Percentiles rank a stretch among this genome's conserved stretches.
phyloP scores from a whole-genome alignment of 2,329 filamentous ascomycete species.

The Scedosporium boydii region DNA sequence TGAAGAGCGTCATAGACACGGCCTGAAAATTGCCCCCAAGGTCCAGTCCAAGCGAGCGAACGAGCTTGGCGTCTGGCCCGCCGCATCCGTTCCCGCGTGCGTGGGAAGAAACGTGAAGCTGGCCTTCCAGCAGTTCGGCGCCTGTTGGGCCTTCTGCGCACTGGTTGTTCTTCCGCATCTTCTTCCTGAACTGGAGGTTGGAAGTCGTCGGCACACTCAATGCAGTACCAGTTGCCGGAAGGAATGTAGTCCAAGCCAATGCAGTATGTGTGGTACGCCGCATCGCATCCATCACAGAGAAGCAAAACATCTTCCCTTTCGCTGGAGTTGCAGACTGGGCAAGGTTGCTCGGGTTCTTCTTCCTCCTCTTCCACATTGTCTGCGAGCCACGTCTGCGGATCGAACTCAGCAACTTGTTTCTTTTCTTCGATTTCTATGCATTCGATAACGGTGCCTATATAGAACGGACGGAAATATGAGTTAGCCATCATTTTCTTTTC shows the following conservation, averaged over 20 bases:
- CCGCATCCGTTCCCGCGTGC: slow-evolving; percentile 49
- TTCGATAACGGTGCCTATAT: slow-evolving; percentile 39
- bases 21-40: slow-evolving; percentile 60
- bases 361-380: slow-evolving; percentile 64
- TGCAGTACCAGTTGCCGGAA: slow-evolving; percentile 79
- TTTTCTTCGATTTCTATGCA: slow-evolving; percentile 63
- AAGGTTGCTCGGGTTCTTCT: slow-evolving; percentile 59
- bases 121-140: background rate
- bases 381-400: slow-evolving; percentile 64
- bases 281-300: slow-evolving; percentile 85
- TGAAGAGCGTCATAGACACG: slow-evolving; percentile 58
- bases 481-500: background rate
- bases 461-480: background rate
- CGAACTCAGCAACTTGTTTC: slow-evolving; percentile 83
- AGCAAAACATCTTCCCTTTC: slow-evolving; percentile 80
- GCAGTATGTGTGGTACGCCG: slow-evolving; percentile 85
- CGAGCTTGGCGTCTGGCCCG: slow-evolving; percentile 53
- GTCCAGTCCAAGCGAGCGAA: slow-evolving; percentile 78
- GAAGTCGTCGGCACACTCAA: slow-evolving; percentile 59
- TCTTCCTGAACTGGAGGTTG: slow-evolving; percentile 21
- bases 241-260: slow-evolving; percentile 73
- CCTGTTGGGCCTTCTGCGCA: slow-evolving; percentile 15
- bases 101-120: slow-evolving; percentile 30
- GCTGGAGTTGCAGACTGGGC: slow-evolving; percentile 71
- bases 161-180: slow-evolving; percentile 24